These are phyloP conservation scores for Tetracladium marchalianum DNA, from an alignment of 495 filamentous ascomycete species.

Conservation along the genomic window DNA sequence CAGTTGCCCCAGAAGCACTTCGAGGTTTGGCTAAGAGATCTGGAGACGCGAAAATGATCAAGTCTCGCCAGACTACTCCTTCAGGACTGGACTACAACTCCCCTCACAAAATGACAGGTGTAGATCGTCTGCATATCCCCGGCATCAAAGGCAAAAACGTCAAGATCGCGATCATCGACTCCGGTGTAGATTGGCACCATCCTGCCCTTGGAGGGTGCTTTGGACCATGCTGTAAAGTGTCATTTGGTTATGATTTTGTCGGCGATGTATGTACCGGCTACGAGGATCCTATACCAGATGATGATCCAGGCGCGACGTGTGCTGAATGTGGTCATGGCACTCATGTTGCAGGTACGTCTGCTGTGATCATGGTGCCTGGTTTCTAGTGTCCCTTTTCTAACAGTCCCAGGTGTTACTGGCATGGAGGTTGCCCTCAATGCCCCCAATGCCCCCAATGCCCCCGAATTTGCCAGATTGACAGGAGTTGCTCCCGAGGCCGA, in stretches of 20 bases:
- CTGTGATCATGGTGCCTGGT: constrained; percentile 4
- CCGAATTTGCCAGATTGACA: constrained; percentile 18
- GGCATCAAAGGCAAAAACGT: neutral
- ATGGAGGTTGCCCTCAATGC: too few species aligned
- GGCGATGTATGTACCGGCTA: constrained; percentile 19
- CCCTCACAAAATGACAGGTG: neutral
- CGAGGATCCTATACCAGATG: constrained; percentile 3
- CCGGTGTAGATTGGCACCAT: constrained; percentile 35
- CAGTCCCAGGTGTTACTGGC: constrained; percentile 4
- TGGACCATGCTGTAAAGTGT: constrained; percentile 28
- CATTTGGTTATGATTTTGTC: constrained; percentile 26
- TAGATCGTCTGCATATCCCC: neutral
- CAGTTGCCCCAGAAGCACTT: too few species aligned
- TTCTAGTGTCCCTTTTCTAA: constrained; percentile 14
- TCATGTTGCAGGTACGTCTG: constrained; percentile 36
- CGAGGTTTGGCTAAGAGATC: too few species aligned
- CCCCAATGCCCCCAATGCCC: too few species aligned
- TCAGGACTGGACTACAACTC: too few species aligned
- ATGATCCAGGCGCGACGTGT: constrained; percentile 25
- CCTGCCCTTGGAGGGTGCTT: constrained; percentile 33
- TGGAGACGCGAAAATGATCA: too few species aligned
- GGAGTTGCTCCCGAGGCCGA: constrained; percentile 41
- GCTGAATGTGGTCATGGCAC: constrained; percentile 34
- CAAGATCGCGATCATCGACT: constrained; percentile 24
- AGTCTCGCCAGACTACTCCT: too few species aligned